phyloP scores from a whole-genome alignment of 805 yeast species.

The Lachancea cidri region DNA sequence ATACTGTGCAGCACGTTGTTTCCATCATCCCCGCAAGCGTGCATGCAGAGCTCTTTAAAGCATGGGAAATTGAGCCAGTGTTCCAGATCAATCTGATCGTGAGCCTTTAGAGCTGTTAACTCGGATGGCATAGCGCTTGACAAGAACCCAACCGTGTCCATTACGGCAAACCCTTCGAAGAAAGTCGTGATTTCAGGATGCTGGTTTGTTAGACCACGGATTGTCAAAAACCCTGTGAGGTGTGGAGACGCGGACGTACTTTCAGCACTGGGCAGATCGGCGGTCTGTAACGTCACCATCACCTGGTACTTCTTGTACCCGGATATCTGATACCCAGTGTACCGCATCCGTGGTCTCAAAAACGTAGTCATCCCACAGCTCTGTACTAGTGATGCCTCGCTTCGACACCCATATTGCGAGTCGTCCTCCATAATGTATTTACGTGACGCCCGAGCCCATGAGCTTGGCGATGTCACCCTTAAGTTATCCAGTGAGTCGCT shows the following conservation, averaged over 20 bases:
- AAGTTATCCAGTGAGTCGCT: conserved; percentile 23
- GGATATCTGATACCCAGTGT: conserved; percentile 33
- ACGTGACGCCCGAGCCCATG: not conserved
- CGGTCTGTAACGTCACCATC: conserved; percentile 50
- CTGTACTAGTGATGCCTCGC: not conserved
- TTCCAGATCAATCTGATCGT: conserved; percentile 54
- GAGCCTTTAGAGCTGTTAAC: conserved; percentile 52
- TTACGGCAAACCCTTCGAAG: conserved; percentile 45
- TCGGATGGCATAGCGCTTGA: conserved; percentile 25
- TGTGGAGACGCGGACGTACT: conserved; percentile 32
- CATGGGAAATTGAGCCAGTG: conserved; percentile 61
- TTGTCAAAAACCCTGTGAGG: conserved; percentile 60
- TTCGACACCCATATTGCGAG: conserved; percentile 2
- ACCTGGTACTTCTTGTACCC: conserved; percentile 43
- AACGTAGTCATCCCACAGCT: conserved; percentile 7
- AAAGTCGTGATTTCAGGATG: conserved; percentile 72
- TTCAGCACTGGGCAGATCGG: conserved; percentile 38
- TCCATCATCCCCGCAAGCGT: conserved; percentile 5
- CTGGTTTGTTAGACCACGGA: conserved; percentile 59
- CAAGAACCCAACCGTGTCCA: conserved; percentile 25
- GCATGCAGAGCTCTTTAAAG: conserved; percentile 33
- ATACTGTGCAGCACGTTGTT: conserved; percentile 14
- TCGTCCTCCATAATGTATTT: conserved; percentile 7
- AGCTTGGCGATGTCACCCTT: conserved; percentile 1
- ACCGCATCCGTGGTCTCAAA: conserved; percentile 27